Percentiles rank a stretch among this genome's conserved stretches.
phyloP scores from a whole-genome alignment of 2,329 filamentous ascomycete species.

The Epichloe amarillans region DNA sequence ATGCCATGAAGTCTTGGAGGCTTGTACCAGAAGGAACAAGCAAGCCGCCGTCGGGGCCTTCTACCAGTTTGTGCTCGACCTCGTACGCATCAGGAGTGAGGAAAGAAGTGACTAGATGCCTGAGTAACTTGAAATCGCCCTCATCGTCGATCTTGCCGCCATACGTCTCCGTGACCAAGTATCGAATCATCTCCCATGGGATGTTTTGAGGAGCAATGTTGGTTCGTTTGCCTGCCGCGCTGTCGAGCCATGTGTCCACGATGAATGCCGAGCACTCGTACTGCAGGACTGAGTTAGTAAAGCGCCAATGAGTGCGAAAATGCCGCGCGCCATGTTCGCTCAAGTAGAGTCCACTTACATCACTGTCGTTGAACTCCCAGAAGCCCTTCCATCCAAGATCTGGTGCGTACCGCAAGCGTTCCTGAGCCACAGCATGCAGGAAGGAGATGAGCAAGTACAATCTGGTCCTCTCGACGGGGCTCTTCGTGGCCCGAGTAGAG shows the following conservation, averaged over 20 bases:
- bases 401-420: conserved; percentile 85
- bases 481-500: conserved; percentile 60
- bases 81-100: conserved; percentile 86
- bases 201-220: conserved; percentile 91
- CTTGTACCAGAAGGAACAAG: conserved; percentile 68
- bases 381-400: conserved; percentile 95
- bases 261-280: conserved; percentile 97
- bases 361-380: conserved; percentile 99
- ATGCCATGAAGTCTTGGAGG: conserved; percentile 73
- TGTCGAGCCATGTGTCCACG: conserved; percentile 87
- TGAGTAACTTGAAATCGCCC: conserved; percentile 64
- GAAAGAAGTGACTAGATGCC: conserved; percentile 59
- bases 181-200: conserved; percentile 91
- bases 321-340: not conserved
- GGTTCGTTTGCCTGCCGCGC: conserved; percentile 67
- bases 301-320: conserved; percentile 5
- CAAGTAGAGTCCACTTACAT: conserved; percentile 48
- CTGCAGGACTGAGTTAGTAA: conserved; percentile 27
- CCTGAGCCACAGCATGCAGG: conserved; percentile 90
- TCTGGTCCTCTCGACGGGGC: conserved; percentile 79
- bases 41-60: conserved; percentile 49
- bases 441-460: conserved; percentile 88
- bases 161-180: conserved; percentile 85
- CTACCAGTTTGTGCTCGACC: conserved; percentile 78
- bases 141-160: conserved; percentile 95